Base-by-base conservation (phyloP, 768 basidiomycete species). In the Lactarius hatsudake region DNA sequence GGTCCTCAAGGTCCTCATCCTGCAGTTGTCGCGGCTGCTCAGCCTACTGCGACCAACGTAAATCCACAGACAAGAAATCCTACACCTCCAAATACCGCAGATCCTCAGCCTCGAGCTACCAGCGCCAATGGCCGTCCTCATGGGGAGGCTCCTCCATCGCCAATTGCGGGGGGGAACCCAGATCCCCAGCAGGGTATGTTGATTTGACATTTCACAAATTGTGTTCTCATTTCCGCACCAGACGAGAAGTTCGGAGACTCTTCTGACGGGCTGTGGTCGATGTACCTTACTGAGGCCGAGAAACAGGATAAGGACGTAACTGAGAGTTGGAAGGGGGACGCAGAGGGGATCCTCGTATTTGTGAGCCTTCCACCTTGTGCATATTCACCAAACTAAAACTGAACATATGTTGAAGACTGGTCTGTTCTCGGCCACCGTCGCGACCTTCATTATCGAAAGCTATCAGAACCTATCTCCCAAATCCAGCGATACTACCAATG, bases 261-360 rank as follows among this genome's bases (percentile, higher is more conserved):
- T n/a, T 45, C 45, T n/a, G 45, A 45, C 8, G 45, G 20, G 20
- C 17, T 48, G n/a, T 48, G 45, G 45, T 48, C 45, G 4, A 48
- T 48, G n/a, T 48, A 48, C 45, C 45, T 48, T 4, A 23, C n/a
- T 9, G 45, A 23, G n/a, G 34, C 59, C 15, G 42, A 60, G 38
- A 40, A 60, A n/a, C n/a, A 36, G 23, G 59, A 60, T 23, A 43
- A 36, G 34, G 36, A 60, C 15, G 38, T 60, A 28, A 60, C 36
- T 23, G 59, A 60, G 59, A 43, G 42, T 48, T 48, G 45, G 45
- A 48, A 48, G 45, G 45, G 45, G n/a, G 36, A 38, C 36, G 36
- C 36, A 12, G 36, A 38, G 36, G 36, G 36, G 36, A 38, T 38
- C 12, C 36, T 38, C 36, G 36, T 38, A 38, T 38, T 38, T 38